Evolutionary conservation across 192 early-diverging fungal species (phyloP), one percentile per base, ranked within the genome.

Genomic region (Radiomyces spectabilis): DNA sequence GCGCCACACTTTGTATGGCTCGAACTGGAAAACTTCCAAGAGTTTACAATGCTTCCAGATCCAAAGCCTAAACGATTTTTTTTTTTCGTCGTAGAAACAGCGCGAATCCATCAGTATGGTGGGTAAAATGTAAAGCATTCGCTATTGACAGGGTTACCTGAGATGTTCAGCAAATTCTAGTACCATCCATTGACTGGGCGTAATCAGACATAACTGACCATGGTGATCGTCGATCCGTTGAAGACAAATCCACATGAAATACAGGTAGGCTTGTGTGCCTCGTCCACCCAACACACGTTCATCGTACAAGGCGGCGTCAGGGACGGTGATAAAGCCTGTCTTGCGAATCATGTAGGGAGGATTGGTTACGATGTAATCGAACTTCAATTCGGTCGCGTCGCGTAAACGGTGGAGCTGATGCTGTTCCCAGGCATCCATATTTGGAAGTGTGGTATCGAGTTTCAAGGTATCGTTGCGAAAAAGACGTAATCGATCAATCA

Each of bases 271-370:
- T 24, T 80, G 78, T 53, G 69, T 77, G 24, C 75, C 76, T 67
- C 48, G 48, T 19, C 26, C 63, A 25, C 57, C 73, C 8, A 80
- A 38, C 5, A 75, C 56, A 2, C 46, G 31, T 53, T 74, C 72
- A 45, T 80, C 75, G 34, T 73, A 80, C 4, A 80, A 51, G 7
- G 58, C 51, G 13, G 68, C 58, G 29, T 79, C 77, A 1, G 77
- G 77, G 5, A 68, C 66, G 1, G 74, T 63, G n/a, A 79, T 72
- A 18, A 73, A 76, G 1, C 77, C 77, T 0, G 77, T 79, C 37
- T 79, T 79, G 41, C 77, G 56, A n/a, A 79, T 79, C 71, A 79
- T 75, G 44, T 80, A 80, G 4, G 78, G 78, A 15, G 78, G 78
- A 47, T 80, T 80, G 21, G 78, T 80, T 12, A 77, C 78, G 29